Percentiles rank a stretch among this genome's conserved stretches.
Conservation (phyloP, 1,284 basidiomycete genomes). For the Retiboletus flavoniger region DNA sequence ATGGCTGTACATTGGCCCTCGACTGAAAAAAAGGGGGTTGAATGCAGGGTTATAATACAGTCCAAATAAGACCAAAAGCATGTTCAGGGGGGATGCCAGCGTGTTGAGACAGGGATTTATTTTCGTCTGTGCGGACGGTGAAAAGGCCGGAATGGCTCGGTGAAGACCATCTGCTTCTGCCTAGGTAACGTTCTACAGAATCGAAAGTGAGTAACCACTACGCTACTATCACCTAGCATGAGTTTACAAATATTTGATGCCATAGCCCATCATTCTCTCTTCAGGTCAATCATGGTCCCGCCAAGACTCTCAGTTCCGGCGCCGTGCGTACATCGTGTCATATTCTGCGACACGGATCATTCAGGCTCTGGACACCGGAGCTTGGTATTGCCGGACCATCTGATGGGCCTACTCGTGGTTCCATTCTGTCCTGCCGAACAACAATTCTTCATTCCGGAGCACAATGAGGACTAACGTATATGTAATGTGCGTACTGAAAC, state of each 20-base stretch:
- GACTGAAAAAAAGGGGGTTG: background rate
- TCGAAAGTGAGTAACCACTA: background rate
- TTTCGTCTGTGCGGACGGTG: background rate
- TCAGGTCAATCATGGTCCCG: background rate
- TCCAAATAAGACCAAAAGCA: background rate
- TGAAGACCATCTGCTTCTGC: background rate
- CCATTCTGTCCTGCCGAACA: background rate
- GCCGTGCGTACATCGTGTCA: background rate
- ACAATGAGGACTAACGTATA: background rate
- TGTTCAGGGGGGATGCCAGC: background rate
- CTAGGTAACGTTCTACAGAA: background rate
- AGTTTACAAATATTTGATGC: background rate
- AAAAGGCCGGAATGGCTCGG: background rate
- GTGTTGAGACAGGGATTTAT: background rate
- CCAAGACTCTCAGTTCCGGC: background rate
- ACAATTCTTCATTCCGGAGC: background rate
- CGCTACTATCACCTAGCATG: too few relatives aligned
- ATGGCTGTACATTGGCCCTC: background rate
- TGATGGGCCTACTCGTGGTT: background rate
- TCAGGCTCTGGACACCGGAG: background rate
- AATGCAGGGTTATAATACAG: background rate
- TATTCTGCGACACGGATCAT: background rate
- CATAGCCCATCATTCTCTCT: background rate
- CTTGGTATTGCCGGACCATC: background rate
- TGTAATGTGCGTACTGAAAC: too few relatives aligned